A percentile compares a stretch with the other conserved stretches of the same genome.
Evolutionary conservation across 306 rosid genomes (phyloP).

Genomic region (Macrotyloma uniflorum): DNA sequence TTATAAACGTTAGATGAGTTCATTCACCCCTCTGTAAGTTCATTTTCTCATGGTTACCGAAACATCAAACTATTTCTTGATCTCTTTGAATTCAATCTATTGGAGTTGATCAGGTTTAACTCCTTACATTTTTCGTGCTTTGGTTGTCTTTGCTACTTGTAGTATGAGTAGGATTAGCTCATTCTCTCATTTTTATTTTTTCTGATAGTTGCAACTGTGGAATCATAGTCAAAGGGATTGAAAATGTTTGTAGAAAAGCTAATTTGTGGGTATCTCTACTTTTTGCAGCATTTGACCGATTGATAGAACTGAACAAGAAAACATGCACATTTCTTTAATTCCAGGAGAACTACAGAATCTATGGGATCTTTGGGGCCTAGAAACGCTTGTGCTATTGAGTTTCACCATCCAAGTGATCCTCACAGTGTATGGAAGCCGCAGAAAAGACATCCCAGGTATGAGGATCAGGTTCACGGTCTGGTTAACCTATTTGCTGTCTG

Average conservation of each 20-base stretch:
- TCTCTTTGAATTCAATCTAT: slow-evolving; percentile 2
- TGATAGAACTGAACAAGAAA: slow-evolving; percentile 21
- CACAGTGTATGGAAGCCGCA: slow-evolving; percentile 59
- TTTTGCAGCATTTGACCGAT: slow-evolving; percentile 35
- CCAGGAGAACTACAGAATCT: slow-evolving; percentile 46
- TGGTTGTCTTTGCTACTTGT: not conserved
- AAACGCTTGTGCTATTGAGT: slow-evolving; percentile 51
- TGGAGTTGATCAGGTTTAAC: slow-evolving; percentile 30
- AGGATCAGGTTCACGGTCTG: slow-evolving; percentile 58
- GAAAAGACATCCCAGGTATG: slow-evolving; percentile 59
- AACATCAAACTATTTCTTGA: slow-evolving; percentile 16
- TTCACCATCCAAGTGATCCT: slow-evolving; percentile 56
- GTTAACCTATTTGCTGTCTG: slow-evolving; percentile 57
- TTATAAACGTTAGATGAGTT: not conserved
- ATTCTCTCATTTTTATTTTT: not conserved
- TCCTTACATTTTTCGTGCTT: not conserved
- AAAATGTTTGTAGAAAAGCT: slow-evolving; percentile 5
- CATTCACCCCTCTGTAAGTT: not conserved
- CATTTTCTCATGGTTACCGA: slow-evolving; percentile 3
- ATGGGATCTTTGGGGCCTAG: slow-evolving; percentile 63
- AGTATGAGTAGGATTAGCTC: not conserved
- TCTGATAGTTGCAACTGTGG: not conserved
- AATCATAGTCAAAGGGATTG: not conserved
- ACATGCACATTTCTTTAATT: slow-evolving; percentile 43
- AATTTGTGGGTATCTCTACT: not conserved